A percentile compares a stretch with the other conserved stretches of the same genome.
Evolutionary conservation across 75 land plant genomes (phyloP).

Genomic region (Pinus taeda): DNA sequence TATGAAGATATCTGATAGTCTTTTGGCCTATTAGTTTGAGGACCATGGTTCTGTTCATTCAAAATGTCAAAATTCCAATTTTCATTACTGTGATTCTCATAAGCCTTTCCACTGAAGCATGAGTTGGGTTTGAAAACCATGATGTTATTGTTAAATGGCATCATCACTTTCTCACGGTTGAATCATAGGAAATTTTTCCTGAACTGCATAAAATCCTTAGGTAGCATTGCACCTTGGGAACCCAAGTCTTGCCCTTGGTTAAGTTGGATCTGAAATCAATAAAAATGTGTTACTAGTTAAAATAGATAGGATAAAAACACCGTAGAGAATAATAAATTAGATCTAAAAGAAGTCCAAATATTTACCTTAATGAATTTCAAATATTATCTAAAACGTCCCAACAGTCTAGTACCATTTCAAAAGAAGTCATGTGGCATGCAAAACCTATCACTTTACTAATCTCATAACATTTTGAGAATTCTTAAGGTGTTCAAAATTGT

Average conservation of each 20-base stretch:
- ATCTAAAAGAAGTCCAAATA: no score
- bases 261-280: conserved; percentile 7
- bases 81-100: conserved; percentile 48
- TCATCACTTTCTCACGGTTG: conserved; percentile 6
- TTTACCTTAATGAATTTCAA: no score
- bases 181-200: not conserved
- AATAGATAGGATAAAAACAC: no score
- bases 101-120: conserved; percentile 39
- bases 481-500: no score
- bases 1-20: conserved; percentile 37
- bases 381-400: no score
- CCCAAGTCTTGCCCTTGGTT: not conserved
- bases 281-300: no score
- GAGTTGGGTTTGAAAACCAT: conserved; percentile 50
- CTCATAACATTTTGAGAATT: no score
- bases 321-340: no score
- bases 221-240: not conserved
- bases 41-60: conserved; percentile 87
- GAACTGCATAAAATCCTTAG: not conserved
- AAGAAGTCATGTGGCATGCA: no score
- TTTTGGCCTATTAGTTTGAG: conserved; percentile 64
- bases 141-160: conserved; percentile 8
- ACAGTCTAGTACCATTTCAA: no score
- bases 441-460: no score
- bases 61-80: conserved; percentile 70